Base-by-base conservation (phyloP, 805 yeast species). In the Candida dajiaensis region DNA sequence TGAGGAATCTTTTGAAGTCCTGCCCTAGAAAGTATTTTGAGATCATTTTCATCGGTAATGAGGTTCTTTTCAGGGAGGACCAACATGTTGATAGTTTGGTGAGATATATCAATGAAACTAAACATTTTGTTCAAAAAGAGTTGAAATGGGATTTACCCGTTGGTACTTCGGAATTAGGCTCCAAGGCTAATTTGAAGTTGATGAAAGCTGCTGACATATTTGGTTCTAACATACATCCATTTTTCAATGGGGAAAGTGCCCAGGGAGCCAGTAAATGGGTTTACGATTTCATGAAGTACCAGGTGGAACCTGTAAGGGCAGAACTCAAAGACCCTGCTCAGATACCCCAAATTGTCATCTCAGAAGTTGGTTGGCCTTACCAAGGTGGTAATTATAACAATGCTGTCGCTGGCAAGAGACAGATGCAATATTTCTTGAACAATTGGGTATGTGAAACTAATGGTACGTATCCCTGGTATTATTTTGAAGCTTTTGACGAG, bases 321-420 rank as follows among this genome's bases (percentile, higher is more conserved):
- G 20, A 33, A 12, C n/a, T 33, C 10, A 28, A 65, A 63, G 43
- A 46, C 56, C 50, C 58, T 21, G 50, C 57, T 4, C 61, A 11
- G 47, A 51, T 7, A 47, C 59, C 69, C 1, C 61, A 57, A 26
- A 53, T 80, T 6, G 65, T 74, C 4, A 69, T 83, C 1, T 70
- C 85, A 0, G 89, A 83, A 52, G 74, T 82, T 19, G 89, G 89
- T 0, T 83, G 89, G 90, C 90, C 89, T 0, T 77, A 71, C 38
- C 67, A 63, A 2, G 89, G 89, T 3, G 88, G 87, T 0, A 47
- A 35, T 1, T 71, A 67, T 46, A 58, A 65, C 38, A 59, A 63
- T 1, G 70, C 89, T 0, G 56, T 60, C 4, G 85, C 88, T 0
- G 76, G 75, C 2, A 50, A 57, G 3, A 45, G 53, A 7, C 70